These are phyloP conservation scores for Lodderomyces orthopsilosis DNA, from an alignment of 1,139 yeast genomes.

Conservation along the genomic window DNA sequence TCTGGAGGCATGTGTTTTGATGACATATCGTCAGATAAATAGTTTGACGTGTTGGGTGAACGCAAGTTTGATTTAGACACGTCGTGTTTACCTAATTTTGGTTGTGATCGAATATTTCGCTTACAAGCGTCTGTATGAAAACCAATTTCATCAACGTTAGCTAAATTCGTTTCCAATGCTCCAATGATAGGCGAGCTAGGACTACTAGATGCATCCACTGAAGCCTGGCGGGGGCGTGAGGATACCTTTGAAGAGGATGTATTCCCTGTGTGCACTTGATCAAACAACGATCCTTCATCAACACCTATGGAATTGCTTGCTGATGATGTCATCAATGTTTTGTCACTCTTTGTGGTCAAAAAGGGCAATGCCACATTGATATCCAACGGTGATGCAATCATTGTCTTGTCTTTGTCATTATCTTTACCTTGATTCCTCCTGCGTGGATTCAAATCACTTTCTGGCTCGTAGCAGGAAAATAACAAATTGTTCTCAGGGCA, in stretches of 20 bases:
- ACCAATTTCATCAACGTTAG: slow-evolving; percentile 25
- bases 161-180: slow-evolving; percentile 39
- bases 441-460: slow-evolving; percentile 13
- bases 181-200: slow-evolving; percentile 43
- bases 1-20: slow-evolving; percentile 21
- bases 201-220: slow-evolving; percentile 11
- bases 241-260: slow-evolving; percentile 16
- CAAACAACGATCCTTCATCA: slow-evolving; percentile 15
- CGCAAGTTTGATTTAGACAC: slow-evolving; percentile 6
- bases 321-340: slow-evolving; percentile 25
- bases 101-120: not conserved
- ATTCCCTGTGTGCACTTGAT: slow-evolving; percentile 23
- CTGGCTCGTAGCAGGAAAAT: slow-evolving; percentile 52
- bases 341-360: slow-evolving; percentile 41
- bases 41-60: slow-evolving; percentile 12
- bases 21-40: slow-evolving; percentile 16
- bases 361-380: slow-evolving; percentile 47
- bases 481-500: slow-evolving; percentile 61
- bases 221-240: slow-evolving; percentile 1
- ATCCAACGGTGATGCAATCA: slow-evolving; percentile 47
- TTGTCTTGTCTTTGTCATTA: slow-evolving; percentile 19
- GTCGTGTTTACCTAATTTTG: not conserved
- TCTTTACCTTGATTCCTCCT: slow-evolving; percentile 8
- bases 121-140: slow-evolving; percentile 7
- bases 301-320: slow-evolving; percentile 15